These are phyloP conservation scores for Neonectria coccinea DNA, from an alignment of 2,329 filamentous ascomycete genomes.

Conservation along the genomic window DNA sequence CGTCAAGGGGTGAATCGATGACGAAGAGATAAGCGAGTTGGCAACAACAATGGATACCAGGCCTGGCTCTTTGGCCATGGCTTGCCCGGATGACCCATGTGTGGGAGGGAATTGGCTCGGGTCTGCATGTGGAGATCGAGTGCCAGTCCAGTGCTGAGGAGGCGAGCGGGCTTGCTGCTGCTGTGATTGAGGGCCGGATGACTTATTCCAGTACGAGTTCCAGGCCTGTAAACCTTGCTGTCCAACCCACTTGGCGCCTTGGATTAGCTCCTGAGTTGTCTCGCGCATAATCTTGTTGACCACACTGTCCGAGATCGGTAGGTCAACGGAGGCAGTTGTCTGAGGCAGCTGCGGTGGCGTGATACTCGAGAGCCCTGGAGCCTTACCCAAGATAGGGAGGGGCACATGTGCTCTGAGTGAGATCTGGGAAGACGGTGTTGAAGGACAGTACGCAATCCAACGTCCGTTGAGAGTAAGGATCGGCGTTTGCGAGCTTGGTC, in stretches of 20 bases:
- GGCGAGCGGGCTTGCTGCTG: slow-evolving; percentile 59
- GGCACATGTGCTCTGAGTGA: slow-evolving; percentile 75
- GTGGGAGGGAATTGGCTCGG: slow-evolving; percentile 77
- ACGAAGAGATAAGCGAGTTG: slow-evolving; percentile 66
- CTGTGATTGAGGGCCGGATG: slow-evolving; percentile 56
- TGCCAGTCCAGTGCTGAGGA: slow-evolving; percentile 61
- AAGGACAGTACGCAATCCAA: slow-evolving; percentile 83
- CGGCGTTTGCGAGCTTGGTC: slow-evolving; percentile 66
- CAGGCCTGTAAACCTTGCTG: slow-evolving; percentile 82
- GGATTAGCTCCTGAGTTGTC: slow-evolving; percentile 81
- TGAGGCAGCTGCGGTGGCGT: slow-evolving; percentile 77
- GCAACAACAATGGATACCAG: slow-evolving; percentile 82
- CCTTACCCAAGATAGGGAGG: slow-evolving; percentile 65
- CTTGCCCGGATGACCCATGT: slow-evolving; percentile 72
- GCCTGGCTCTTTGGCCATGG: slow-evolving; percentile 73
- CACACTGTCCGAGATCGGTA: slow-evolving; percentile 77
- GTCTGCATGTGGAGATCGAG: slow-evolving; percentile 61
- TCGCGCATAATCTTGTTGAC: slow-evolving; percentile 83
- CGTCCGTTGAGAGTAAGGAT: slow-evolving; percentile 77
- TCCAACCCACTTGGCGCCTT: slow-evolving; percentile 79
- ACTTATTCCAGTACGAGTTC: slow-evolving; percentile 83
- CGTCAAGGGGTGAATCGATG: slow-evolving; percentile 71
- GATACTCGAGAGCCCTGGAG: slow-evolving; percentile 68
- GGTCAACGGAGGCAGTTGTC: slow-evolving; percentile 75
- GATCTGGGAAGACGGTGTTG: slow-evolving; percentile 76